Base-by-base conservation (phyloP, 2,329 filamentous ascomycete species). In the Cordyceps farinosa region DNA sequence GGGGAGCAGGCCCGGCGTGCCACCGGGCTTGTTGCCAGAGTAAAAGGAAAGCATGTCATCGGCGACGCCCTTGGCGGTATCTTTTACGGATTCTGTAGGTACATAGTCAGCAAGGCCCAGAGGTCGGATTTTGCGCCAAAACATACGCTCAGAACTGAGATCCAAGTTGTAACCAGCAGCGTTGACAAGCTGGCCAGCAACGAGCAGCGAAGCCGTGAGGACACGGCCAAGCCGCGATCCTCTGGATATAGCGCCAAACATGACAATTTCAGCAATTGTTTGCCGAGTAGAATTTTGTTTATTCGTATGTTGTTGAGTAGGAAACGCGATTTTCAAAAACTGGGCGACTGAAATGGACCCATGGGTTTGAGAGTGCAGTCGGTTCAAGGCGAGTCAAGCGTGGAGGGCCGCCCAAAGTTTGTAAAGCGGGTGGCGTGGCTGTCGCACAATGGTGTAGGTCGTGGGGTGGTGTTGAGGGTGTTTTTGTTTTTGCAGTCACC, bases 1-100 rank as follows among this genome's bases (percentile, higher is more conserved):
- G 34, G 82, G 81, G 3, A 85, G 74, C 50, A 84, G 76, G 29
- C 83, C 83, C 8, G 83, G 83, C 4, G 73, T 80, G 22, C 77
- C 73, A 44, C 82, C 83, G 0, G 80, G 80, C 64, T 83, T 69
- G 67, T 85, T 68, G 51, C 84, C 83, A 30, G 73, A 61, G 64
- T 79, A 79, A 57, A 75, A 77, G 7, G 72, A 68, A 59, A 79
- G 67, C 72, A 86, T 75, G 67, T 85, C 83, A 48, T 77, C 74
- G 1, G 82, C 77, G 73, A 86, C 80, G 52, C 78, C 74, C 65
- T 79, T 81, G 15, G 84, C 77, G 11, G 82, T 76, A 44, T 74
- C 70, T 64, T 76, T 80, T 65, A 86, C 72, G 1, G 82, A 85
- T 50, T 79, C 84, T 86, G 65, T 17, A 22, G 3, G 0, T 29